These are phyloP conservation scores for Pseudophaeomoniella oleicola DNA, from an alignment of 2,329 filamentous ascomycete species.

Conservation along the genomic window DNA sequence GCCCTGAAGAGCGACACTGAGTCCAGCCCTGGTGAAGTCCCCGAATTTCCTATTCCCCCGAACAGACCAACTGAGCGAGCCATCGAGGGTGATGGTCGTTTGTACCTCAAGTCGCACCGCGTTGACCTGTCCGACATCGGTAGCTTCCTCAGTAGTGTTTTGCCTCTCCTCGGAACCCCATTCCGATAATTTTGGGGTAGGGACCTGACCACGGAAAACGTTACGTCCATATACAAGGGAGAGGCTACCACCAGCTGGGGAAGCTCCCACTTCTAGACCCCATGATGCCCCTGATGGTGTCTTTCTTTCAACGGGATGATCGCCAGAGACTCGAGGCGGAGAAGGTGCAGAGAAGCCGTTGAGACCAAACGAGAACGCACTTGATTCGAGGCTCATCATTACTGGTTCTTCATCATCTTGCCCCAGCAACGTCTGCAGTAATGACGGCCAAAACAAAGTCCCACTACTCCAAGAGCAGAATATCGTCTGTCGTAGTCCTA, in stretches of 20 bases:
- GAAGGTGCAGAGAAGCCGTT: background rate
- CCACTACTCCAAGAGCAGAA: conserved; percentile 1
- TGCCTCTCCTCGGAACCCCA: background rate
- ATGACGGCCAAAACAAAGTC: conserved; percentile 17
- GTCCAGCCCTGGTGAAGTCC: conserved; percentile 22
- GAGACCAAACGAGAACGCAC: background rate
- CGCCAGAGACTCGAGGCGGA: background rate
- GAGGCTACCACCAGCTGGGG: background rate
- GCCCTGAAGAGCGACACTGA: conserved; percentile 22
- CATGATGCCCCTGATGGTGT: background rate
- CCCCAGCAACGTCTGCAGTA: conserved; percentile 8
- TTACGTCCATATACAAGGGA: background rate
- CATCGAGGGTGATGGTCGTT: conserved; percentile 8
- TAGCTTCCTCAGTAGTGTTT: background rate
- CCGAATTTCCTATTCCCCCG: conserved; percentile 21
- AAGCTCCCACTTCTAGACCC: background rate
- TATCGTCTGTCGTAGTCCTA: background rate
- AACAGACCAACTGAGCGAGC: conserved; percentile 19
- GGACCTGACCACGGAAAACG: background rate
- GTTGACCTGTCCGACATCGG: background rate
- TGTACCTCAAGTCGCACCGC: background rate
- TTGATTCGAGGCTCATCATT: background rate
- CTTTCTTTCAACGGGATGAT: background rate
- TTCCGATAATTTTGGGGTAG: background rate
- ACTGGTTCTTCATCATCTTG: background rate